Conservation (phyloP, 164 flowering plant genomes). For the Magnolia officinalis region DNA sequence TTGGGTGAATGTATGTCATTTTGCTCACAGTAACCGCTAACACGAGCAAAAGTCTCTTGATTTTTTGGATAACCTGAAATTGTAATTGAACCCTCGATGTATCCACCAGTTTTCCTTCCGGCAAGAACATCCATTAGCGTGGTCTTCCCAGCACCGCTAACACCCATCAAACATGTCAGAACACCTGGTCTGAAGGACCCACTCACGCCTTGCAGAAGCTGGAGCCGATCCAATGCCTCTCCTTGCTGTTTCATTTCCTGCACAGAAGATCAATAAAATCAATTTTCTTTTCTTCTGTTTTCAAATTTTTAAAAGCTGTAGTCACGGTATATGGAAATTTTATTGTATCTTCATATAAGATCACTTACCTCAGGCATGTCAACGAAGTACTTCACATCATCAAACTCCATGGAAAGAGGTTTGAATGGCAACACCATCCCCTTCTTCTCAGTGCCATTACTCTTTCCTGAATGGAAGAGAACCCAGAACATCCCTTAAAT, state of each 20-base stretch:
- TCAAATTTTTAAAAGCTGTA: neutral
- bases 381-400: slow-evolving; percentile 72
- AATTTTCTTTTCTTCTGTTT: neutral
- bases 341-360: neutral
- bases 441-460: slow-evolving; percentile 32
- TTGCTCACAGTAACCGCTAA: slow-evolving; percentile 52
- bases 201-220: slow-evolving; percentile 43
- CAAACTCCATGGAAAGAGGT: slow-evolving; percentile 83
- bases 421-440: slow-evolving; percentile 95
- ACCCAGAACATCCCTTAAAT: neutral
- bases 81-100: slow-evolving; percentile 40
- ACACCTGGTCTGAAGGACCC: slow-evolving; percentile 56
- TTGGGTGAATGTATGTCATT: slow-evolving; percentile 52
- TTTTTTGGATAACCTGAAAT: slow-evolving; percentile 48
- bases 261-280: neutral
- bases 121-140: slow-evolving; percentile 58
- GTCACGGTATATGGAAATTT: neutral
- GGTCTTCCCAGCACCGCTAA: slow-evolving; percentile 60
- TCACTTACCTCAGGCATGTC: slow-evolving; percentile 85
- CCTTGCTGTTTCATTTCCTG: slow-evolving; percentile 23
- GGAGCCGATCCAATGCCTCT: slow-evolving; percentile 32
- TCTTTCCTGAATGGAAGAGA: slow-evolving; percentile 12
- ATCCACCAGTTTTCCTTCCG: slow-evolving; percentile 53
- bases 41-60: slow-evolving; percentile 50
- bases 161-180: slow-evolving; percentile 52